Evolutionary conservation across 2,329 filamentous ascomycete genomes (phyloP).

Genomic region (Pseudogymnoascus sp.): DNA sequence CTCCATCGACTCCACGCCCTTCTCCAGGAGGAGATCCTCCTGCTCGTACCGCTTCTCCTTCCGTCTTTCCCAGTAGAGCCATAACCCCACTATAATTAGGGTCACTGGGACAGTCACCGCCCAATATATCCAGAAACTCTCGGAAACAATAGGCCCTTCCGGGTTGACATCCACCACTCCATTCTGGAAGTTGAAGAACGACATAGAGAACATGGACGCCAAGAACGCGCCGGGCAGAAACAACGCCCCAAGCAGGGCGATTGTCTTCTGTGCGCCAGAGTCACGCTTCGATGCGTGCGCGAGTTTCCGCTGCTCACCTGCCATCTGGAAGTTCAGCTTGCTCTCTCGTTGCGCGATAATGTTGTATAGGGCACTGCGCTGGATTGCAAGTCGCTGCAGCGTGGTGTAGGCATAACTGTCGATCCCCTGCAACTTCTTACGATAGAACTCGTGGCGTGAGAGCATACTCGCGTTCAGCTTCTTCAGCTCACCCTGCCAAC

Average conservation of each 20-base stretch:
- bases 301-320: constrained; percentile 34
- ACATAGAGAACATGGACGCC: constrained; percentile 59
- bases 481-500: constrained; percentile 28
- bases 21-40: constrained; percentile 25
- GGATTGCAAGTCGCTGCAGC: constrained; percentile 52
- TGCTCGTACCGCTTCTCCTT: constrained; percentile 18
- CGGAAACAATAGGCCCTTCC: constrained; percentile 35
- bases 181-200: constrained; percentile 55
- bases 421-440: constrained; percentile 52
- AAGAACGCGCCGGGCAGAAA: constrained; percentile 58
- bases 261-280: constrained; percentile 53
- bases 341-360: constrained; percentile 60
- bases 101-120: constrained; percentile 54
- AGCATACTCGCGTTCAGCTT: constrained; percentile 47
- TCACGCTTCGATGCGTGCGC: constrained; percentile 36
- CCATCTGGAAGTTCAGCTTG: constrained; percentile 54
- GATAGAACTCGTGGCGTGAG: constrained; percentile 52
- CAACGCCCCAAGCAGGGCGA: constrained; percentile 55
- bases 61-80: constrained; percentile 38
- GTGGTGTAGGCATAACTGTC: constrained; percentile 58
- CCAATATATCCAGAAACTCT: constrained; percentile 56
- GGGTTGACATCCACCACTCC: background rate
- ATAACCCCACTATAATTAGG: constrained; percentile 45
- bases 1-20: constrained; percentile 25
- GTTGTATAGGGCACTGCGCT: constrained; percentile 56